Base-by-base conservation (phyloP, 2,329 filamentous ascomycete genomes). In the Colletotrichum camelliae region DNA sequence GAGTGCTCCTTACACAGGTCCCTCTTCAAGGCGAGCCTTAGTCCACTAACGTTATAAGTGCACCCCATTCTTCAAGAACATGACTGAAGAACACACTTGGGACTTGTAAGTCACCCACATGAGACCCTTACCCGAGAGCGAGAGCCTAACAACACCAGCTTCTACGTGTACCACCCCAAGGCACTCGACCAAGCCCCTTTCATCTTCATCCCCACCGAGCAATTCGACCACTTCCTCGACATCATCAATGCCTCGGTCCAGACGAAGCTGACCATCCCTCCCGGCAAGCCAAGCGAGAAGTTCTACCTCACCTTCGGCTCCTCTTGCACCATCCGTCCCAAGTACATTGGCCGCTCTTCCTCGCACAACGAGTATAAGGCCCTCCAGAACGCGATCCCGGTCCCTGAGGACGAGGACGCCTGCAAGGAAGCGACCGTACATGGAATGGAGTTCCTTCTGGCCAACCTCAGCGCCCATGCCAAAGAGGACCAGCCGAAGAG, bases 71-170 rank as follows among this genome's bases (percentile, higher is more conserved):
- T 95, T 95, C 79, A 86, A 90, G 39, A 80, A 82, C 4, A 89
- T 95, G 66, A 87, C 94, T 77, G 91, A 90, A 79, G 84, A 86
- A 3, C 89, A 91, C 74, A 81, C 86, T 13, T 98, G 96, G 96
- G 92, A 96, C 77, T 86, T 98, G 94, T 97, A 87, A 88, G 93
- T 88, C 5, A 24, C 35, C 57, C 33, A 8, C 16, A 29, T 16
- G 21, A n/a, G 37, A n/a, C 48, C n/a, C 6, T 60, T 10, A 16
- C 16, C 39, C 10, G n/a, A 18, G 58, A 16, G 3, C 29, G 12
- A 62, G 21, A 5, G 39, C 76, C 77, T 80, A 61, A 80, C 69
- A 33, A 31, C 15, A 18, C 9, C 64, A 95, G 93, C 70, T 95
- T 93, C 83, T 96, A 94, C 82, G 81, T 95, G 43, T 88, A 92